Percentiles rank a stretch among this genome's conserved stretches.
Conservation (phyloP, 306 rosid species). For the Cucurbita ficifolia region DNA sequence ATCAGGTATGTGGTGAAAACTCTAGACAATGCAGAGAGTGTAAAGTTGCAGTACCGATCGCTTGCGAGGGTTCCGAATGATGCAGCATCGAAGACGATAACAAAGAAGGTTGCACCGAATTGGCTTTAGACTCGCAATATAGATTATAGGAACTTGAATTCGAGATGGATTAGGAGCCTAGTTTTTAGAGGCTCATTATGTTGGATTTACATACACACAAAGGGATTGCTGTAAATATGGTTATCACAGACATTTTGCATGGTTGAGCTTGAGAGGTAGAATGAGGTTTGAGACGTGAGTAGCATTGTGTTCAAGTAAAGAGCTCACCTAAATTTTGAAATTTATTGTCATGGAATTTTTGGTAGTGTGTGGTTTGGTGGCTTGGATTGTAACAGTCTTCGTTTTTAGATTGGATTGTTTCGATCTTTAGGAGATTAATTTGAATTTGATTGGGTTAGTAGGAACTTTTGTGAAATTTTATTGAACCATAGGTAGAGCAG, state of each 20-base stretch:
- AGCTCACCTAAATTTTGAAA: background rate
- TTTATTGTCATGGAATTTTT: background rate
- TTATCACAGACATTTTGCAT: background rate
- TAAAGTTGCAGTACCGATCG: conserved; percentile 92
- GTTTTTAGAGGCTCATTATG: background rate
- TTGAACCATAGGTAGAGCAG: too few species aligned
- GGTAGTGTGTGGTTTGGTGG: background rate
- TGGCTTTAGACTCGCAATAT: conserved; percentile 36
- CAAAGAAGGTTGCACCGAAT: conserved; percentile 57
- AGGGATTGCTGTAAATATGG: background rate
- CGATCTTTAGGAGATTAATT: too few species aligned
- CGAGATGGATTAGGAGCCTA: background rate
- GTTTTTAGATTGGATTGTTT: too few species aligned
- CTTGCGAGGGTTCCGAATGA: conserved; percentile 66
- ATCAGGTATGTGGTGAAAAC: conserved; percentile 97
- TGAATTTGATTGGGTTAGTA: too few species aligned
- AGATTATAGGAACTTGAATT: background rate
- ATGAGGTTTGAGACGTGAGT: background rate
- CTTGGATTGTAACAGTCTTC: background rate
- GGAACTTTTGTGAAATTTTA: too few species aligned
- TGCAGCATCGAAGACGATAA: conserved; percentile 36
- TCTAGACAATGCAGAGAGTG: conserved; percentile 97
- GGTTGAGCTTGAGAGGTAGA: background rate
- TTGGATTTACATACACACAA: background rate
- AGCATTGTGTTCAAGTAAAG: background rate